These are phyloP conservation scores for Fomitopsis palustris DNA, from an alignment of 1,284 basidiomycete genomes.

Conservation along the genomic window DNA sequence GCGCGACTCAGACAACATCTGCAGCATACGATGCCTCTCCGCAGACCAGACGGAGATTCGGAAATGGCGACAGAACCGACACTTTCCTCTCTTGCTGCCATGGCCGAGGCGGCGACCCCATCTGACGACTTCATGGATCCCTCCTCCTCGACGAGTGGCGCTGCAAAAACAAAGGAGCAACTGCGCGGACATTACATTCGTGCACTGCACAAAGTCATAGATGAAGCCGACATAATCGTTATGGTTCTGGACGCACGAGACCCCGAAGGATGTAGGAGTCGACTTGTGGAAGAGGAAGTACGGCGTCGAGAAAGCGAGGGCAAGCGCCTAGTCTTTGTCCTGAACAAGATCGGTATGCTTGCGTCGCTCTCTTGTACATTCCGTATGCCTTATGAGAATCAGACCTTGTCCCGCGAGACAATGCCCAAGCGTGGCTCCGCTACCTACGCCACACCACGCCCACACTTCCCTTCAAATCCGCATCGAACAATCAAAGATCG, in stretches of 20 bases:
- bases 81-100: slow-evolving; percentile 51
- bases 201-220: slow-evolving; percentile 87
- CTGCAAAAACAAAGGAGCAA: slow-evolving; percentile 61
- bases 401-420: slow-evolving; percentile 89
- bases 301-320: slow-evolving; percentile 79
- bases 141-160: slow-evolving; percentile 21
- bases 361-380: slow-evolving; percentile 6
- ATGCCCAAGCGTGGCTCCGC: slow-evolving; percentile 89
- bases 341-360: slow-evolving; percentile 88
- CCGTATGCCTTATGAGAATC: slow-evolving; percentile 4
- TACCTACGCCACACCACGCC: slow-evolving; percentile 91
- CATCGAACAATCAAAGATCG: slow-evolving; percentile 75
- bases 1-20: neutral
- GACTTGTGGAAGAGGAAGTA: slow-evolving; percentile 89
- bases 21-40: slow-evolving; percentile 18
- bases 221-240: slow-evolving; percentile 89
- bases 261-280: slow-evolving; percentile 85
- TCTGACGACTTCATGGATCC: slow-evolving; percentile 24
- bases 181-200: slow-evolving; percentile 68
- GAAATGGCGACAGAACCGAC: slow-evolving; percentile 74
- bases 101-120: slow-evolving; percentile 33
- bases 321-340: slow-evolving; percentile 84
- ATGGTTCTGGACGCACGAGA: slow-evolving; percentile 89
- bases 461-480: slow-evolving; percentile 92
- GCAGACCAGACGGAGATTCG: slow-evolving; percentile 46